phyloP scores from a whole-genome alignment of 768 basidiomycete genomes.

The Sarcomyxa edulis region DNA sequence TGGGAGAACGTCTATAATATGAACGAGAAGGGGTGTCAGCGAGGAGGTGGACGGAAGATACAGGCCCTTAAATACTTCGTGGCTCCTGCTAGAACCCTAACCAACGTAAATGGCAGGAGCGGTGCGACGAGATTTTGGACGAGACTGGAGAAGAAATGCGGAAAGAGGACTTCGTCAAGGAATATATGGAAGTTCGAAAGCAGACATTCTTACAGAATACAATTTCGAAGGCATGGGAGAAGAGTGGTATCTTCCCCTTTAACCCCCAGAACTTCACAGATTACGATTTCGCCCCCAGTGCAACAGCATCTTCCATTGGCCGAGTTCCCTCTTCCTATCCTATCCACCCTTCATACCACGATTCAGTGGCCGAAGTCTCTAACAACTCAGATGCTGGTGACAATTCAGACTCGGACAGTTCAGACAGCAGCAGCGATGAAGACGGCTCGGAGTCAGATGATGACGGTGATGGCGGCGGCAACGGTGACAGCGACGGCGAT shows the following conservation, averaged over 20 bases:
- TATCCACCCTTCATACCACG: constrained; percentile 9
- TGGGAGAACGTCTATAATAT: constrained; percentile 21
- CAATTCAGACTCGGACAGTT: no score
- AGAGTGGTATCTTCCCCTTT: constrained; percentile 16
- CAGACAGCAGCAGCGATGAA: no score
- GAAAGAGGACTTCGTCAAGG: constrained; percentile 18
- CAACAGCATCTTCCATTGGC: constrained; percentile 5
- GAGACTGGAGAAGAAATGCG: constrained; percentile 17
- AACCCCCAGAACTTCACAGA: constrained; percentile 15
- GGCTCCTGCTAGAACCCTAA: constrained; percentile 22
- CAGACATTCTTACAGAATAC: constrained; percentile 11
- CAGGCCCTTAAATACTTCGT: constrained; percentile 18
- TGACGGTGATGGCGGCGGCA: no score
- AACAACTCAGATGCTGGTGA: no score
- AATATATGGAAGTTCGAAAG: constrained; percentile 20
- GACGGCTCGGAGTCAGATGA: no score
- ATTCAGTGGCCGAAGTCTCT: no score
- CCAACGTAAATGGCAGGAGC: constrained; percentile 18
- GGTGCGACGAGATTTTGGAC: constrained; percentile 14
- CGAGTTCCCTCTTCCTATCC: constrained; percentile 10
- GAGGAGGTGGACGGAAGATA: constrained; percentile 5
- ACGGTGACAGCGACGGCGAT: no score
- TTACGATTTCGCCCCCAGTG: constrained; percentile 18
- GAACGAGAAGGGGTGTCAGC: constrained; percentile 25
- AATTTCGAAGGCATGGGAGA: constrained; percentile 15